phyloP scores from a whole-genome alignment of 768 basidiomycete genomes.

The Fistulinella prunicolor region DNA sequence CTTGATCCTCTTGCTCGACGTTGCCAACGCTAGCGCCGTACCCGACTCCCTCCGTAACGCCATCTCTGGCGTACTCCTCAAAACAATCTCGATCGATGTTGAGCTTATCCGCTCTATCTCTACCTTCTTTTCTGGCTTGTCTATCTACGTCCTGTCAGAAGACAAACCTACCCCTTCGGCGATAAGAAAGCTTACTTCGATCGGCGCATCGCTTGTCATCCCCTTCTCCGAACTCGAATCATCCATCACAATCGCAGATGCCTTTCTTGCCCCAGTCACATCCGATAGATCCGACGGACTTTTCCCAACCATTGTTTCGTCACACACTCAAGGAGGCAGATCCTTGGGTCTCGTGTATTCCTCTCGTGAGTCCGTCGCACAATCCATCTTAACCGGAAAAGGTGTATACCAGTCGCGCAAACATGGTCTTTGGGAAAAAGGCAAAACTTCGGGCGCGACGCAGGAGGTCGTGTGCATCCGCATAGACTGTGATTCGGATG shows the following conservation, averaged over 20 bases:
- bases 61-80: slow-evolving; percentile 78
- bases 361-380: slow-evolving; percentile 77
- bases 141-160: slow-evolving; percentile 60
- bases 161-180: slow-evolving; percentile 53
- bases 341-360: slow-evolving; percentile 95
- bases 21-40: slow-evolving; percentile 68
- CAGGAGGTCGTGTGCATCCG: slow-evolving; percentile 83
- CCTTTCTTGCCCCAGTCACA: slow-evolving; percentile 76
- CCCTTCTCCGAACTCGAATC: slow-evolving; percentile 62
- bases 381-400: slow-evolving; percentile 83
- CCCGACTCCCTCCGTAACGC: slow-evolving; percentile 70
- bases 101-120: slow-evolving; percentile 78
- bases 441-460: slow-evolving; percentile 92
- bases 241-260: slow-evolving; percentile 74
- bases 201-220: slow-evolving; percentile 66
- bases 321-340: slow-evolving; percentile 59
- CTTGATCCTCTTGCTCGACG: slow-evolving; percentile 73
- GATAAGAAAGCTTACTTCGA: slow-evolving; percentile 58
- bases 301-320: slow-evolving; percentile 89
- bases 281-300: slow-evolving; percentile 92
- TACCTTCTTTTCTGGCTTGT: slow-evolving; percentile 62
- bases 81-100: slow-evolving; percentile 65
- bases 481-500: slow-evolving; percentile 90
- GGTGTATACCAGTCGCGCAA: slow-evolving; percentile 97
- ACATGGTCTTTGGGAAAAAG: slow-evolving; percentile 95